Percentiles rank a stretch among this genome's conserved stretches.
These are phyloP conservation scores for Lipomyces anomalus DNA, from an alignment of 805 yeast genomes.

Conservation along the genomic window DNA sequence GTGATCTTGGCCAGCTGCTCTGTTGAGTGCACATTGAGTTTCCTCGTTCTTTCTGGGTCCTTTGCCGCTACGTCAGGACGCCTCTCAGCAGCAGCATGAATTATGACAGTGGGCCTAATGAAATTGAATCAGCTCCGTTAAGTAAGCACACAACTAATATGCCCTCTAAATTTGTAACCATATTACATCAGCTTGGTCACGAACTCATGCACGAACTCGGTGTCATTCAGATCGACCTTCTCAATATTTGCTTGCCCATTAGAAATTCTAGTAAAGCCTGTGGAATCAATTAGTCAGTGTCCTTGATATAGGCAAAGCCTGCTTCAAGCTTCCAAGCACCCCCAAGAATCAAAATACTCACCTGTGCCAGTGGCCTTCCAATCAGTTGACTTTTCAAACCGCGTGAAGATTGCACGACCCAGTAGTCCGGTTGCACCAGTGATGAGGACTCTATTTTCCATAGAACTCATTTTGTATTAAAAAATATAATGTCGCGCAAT, in stretches of 20 bases:
- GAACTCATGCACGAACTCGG: not conserved
- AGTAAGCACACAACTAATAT: not conserved
- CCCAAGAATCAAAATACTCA: too few species aligned
- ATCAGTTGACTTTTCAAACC: slow-evolving; percentile 6
- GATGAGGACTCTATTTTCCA: slow-evolving; percentile 3
- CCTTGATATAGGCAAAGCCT: too few species aligned
- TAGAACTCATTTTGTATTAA: not conserved
- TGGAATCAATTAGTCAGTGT: not conserved
- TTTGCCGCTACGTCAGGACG: slow-evolving; percentile 13
- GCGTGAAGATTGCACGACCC: slow-evolving; percentile 11
- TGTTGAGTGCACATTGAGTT: slow-evolving; percentile 11
- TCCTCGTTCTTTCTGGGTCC: slow-evolving; percentile 6
- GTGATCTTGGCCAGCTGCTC: slow-evolving; percentile 11
- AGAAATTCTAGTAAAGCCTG: slow-evolving; percentile 10
- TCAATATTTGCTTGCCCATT: slow-evolving; percentile 1
- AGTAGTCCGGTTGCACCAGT: slow-evolving; percentile 23
- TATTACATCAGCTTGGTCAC: slow-evolving; percentile 3
- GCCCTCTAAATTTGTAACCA: not conserved
- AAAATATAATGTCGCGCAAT: too few species aligned
- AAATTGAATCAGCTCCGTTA: not conserved
- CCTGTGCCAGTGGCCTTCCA: slow-evolving; percentile 18
- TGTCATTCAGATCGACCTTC: slow-evolving; percentile 10
- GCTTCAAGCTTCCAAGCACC: too few species aligned
- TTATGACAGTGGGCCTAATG: slow-evolving; percentile 14
- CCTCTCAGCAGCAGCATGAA: slow-evolving; percentile 22